Evolutionary conservation across 2,329 filamentous ascomycete species (phyloP).

Genomic region (Aspergillus unguis): DNA sequence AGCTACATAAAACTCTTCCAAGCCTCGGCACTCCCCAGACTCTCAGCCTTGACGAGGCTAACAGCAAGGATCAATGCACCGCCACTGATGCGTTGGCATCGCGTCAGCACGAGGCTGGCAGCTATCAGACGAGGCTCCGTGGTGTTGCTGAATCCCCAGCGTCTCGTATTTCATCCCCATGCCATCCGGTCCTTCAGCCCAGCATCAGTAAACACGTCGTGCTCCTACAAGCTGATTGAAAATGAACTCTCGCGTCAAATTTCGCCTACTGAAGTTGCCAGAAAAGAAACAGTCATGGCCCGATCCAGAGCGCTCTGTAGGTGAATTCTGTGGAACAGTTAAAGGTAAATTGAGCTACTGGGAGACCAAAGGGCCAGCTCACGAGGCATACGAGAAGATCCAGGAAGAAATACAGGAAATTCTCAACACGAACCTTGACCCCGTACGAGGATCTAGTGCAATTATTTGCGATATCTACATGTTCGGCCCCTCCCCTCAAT

Average conservation of each 20-base stretch:
- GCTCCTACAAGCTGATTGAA: background rate
- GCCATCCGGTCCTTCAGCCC: no score
- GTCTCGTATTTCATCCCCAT: no score
- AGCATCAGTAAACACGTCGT: no score
- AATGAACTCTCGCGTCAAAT: background rate
- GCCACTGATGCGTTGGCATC: no score
- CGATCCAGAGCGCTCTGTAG: background rate
- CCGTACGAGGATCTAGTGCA: background rate
- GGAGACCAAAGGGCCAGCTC: background rate
- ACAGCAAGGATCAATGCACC: no score
- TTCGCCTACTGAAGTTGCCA: background rate
- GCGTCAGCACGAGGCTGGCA: no score
- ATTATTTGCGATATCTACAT: background rate
- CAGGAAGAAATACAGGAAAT: background rate
- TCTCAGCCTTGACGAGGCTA: no score
- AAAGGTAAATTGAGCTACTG: background rate
- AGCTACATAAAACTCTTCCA: no score
- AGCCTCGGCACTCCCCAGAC: no score
- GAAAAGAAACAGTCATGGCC: background rate
- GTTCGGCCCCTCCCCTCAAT: background rate
- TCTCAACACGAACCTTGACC: background rate
- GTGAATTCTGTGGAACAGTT: fast-evolving
- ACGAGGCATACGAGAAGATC: background rate
- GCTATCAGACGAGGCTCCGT: no score
- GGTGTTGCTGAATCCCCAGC: no score